These are phyloP conservation scores for Fusarium coffeatum DNA, from an alignment of 2,329 filamentous ascomycete genomes.

Conservation along the genomic window DNA sequence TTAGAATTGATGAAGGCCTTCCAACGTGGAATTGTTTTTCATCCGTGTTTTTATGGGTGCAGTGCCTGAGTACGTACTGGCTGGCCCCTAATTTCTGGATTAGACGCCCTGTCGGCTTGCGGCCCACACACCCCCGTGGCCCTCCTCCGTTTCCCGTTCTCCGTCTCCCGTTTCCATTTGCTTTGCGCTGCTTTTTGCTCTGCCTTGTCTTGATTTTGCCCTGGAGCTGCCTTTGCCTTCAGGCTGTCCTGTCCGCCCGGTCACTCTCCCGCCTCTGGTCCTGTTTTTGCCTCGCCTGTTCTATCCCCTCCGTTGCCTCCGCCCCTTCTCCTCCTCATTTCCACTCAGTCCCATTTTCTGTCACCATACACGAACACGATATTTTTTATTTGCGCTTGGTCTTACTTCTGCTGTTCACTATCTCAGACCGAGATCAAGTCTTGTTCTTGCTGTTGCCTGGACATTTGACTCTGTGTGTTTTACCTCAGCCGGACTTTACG, in stretches of 20 bases:
- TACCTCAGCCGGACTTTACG: slow-evolving; percentile 26
- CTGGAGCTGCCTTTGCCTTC: slow-evolving; percentile 37
- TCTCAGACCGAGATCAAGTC: neutral
- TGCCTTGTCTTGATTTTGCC: neutral
- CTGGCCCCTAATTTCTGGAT: neutral
- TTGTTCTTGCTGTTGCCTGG: slow-evolving; percentile 6
- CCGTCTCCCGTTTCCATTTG: slow-evolving; percentile 32
- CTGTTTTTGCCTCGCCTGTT: slow-evolving; percentile 32
- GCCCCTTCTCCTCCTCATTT: slow-evolving; percentile 23
- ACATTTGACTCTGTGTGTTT: slow-evolving; percentile 16
- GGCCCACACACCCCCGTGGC: slow-evolving; percentile 38
- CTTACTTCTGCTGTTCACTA: neutral
- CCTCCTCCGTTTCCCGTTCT: slow-evolving; percentile 40
- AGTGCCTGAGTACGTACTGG: neutral
- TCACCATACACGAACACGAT: slow-evolving; percentile 14
- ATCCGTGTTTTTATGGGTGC: neutral
- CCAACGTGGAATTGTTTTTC: neutral
- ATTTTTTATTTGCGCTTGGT: neutral
- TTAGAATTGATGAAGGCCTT: neutral
- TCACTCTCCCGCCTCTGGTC: slow-evolving; percentile 24
- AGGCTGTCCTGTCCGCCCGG: slow-evolving; percentile 30
- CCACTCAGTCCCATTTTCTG: slow-evolving; percentile 16
- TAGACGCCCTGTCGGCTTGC: slow-evolving; percentile 34
- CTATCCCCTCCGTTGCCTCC: slow-evolving; percentile 26
- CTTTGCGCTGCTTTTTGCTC: slow-evolving; percentile 24